Evolutionary conservation across 2,329 filamentous ascomycete genomes (phyloP), one percentile per base, ranked within the genome.

Genomic region (Epichloe festucae): DNA sequence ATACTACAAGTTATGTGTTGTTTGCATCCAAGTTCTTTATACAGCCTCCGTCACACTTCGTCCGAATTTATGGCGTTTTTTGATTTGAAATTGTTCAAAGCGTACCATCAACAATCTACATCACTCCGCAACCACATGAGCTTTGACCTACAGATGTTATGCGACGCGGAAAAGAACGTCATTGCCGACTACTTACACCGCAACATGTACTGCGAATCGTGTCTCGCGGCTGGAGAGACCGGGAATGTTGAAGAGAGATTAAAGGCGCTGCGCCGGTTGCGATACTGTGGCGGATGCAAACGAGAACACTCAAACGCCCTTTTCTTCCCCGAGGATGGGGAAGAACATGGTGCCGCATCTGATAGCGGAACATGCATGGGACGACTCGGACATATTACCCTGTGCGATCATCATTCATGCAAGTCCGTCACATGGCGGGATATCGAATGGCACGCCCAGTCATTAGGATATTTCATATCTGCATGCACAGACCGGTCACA

Each of bases 371-470:
- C 11, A 36, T 52, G 50, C 12, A 49, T 52, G 15, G 50, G 50
- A 14, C 17, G 39, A 10, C 46, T 23, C 19, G 50, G 50, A 45
- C 34, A 52, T 14, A 23, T 49, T 23, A 45, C 19, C n/a, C 19
- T 27, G 7, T 52, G 50, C 50, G 21, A 41, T 31, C 46, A 52
- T 11, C 39, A 34, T 31, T 49, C 46, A n/a, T 27, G 17, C 46
- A 35, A 12, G n/a, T 11, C 39, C 31, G 23, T 46, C 45, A 45
- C 21, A 19, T 44, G 46, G 46, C 1, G n/a, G 11, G 12, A 27
- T 14, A 3, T 48, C 5, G 10, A 17, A 27, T 2, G 1, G 14
- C 12, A 2, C 14, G 12, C 0, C 43, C 5, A 3, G 5, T 4
- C 1, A 17, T 31, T 4, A 10, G 3, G 15, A 7, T 2, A 0